Percentiles rank a stretch among this genome's conserved stretches.
Evolutionary conservation across 2,329 filamentous ascomycete genomes (phyloP).

Genomic region (Sclerotinia subarctica): DNA sequence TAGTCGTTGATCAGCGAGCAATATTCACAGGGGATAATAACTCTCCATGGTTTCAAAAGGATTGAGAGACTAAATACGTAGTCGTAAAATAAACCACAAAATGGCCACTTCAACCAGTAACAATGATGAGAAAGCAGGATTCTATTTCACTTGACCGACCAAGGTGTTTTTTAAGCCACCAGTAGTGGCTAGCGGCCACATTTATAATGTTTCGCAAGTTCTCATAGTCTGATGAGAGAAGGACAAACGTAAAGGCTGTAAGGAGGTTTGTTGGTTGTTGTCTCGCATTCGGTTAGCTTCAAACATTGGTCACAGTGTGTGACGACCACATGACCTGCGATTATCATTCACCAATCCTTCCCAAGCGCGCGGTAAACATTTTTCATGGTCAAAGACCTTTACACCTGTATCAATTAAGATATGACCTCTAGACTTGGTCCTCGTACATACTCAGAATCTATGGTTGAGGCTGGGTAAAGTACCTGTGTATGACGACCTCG

Average conservation of each 20-base stretch:
- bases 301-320: too few species aligned
- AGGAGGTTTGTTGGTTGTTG: background rate
- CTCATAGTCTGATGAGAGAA: background rate
- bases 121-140: background rate
- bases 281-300: background rate
- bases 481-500: background rate
- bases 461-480: conserved; percentile 1
- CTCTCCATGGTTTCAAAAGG: background rate
- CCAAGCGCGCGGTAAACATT: conserved; percentile 8
- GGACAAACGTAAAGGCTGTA: background rate
- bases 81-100: background rate
- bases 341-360: background rate
- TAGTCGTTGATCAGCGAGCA: conserved; percentile 1
- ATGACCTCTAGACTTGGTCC: background rate
- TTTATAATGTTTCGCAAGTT: background rate
- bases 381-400: background rate
- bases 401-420: background rate
- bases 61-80: background rate
- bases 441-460: background rate
- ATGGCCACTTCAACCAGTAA: background rate
- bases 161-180: background rate
- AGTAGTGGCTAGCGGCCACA: background rate
- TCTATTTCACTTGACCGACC: background rate
- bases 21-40: background rate
- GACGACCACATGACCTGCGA: background rate